phyloP scores from a whole-genome alignment of 129 eudicot species.

The Artemisia argyi region DNA sequence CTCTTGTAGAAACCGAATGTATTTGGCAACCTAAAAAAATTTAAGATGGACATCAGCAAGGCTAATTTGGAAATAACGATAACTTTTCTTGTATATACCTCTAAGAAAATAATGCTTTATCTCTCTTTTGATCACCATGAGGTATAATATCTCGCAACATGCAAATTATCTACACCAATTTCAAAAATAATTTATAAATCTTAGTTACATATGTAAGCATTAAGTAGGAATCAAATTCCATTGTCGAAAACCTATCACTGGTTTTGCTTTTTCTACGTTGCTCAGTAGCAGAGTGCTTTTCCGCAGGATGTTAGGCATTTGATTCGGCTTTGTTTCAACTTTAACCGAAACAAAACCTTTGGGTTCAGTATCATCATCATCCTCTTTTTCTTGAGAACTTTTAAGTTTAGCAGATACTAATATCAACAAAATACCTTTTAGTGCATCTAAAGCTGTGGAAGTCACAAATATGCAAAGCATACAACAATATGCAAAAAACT shows the following conservation, averaged over 20 bases:
- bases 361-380: constrained; percentile 69
- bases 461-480: no score
- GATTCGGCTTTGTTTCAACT: constrained; percentile 64
- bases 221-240: no score
- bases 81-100: constrained; percentile 38
- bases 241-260: no score
- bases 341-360: constrained; percentile 68
- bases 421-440: no score
- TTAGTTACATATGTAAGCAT: constrained; percentile 1
- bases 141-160: constrained; percentile 89
- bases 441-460: no score
- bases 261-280: constrained; percentile 97
- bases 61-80: neutral
- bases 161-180: constrained; percentile 64
- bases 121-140: constrained; percentile 91
- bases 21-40: constrained; percentile 69
- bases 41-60: neutral
- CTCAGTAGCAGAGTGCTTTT: constrained; percentile 96
- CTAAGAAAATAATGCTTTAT: constrained; percentile 94
- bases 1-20: constrained; percentile 88
- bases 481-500: no score
- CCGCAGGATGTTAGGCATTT: constrained; percentile 85
- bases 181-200: constrained; percentile 1
- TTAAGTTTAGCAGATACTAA: constrained; percentile 35
- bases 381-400: constrained; percentile 61